Conservation (phyloP, 768 basidiomycete genomes). For the Phlegmacium glaucopus region DNA sequence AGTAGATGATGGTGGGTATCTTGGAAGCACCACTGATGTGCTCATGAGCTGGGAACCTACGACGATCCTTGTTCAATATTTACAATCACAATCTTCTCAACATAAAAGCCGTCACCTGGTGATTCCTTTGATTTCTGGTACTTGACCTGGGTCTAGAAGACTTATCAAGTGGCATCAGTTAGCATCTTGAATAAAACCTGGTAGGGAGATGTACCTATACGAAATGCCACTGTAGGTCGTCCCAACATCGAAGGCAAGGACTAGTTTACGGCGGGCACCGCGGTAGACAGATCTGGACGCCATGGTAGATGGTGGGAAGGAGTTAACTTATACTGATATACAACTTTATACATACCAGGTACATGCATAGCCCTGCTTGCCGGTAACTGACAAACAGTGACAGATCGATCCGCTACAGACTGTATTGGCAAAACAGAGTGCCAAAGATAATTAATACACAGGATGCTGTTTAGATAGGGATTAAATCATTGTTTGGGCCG, state of each 20-base stretch:
- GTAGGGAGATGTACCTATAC: slow-evolving; percentile 18
- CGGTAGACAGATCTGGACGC: slow-evolving; percentile 32
- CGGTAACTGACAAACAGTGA: too few relatives aligned
- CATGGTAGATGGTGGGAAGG: neutral
- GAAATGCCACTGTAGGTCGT: slow-evolving; percentile 41
- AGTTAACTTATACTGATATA: too few relatives aligned
- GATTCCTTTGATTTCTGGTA: slow-evolving; percentile 40
- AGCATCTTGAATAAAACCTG: neutral
- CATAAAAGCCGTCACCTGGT: slow-evolving; percentile 25
- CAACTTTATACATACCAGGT: too few relatives aligned
- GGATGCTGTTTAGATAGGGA: too few relatives aligned
- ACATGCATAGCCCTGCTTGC: too few relatives aligned
- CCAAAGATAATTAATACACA: too few relatives aligned
- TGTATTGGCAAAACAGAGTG: too few relatives aligned
- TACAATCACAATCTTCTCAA: too few relatives aligned
- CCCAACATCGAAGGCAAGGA: slow-evolving; percentile 41
- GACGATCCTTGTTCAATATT: neutral
- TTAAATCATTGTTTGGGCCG: too few relatives aligned
- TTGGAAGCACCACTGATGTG: slow-evolving; percentile 40
- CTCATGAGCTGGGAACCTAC: slow-evolving; percentile 47
- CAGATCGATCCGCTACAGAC: too few relatives aligned
- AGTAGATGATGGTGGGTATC: slow-evolving; percentile 39
- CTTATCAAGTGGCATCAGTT: slow-evolving; percentile 17
- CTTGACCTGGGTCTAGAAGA: slow-evolving; percentile 36
- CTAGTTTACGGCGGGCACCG: slow-evolving; percentile 34